A percentile compares a stretch with the other conserved stretches of the same genome.
Conservation (phyloP, 2,329 filamentous ascomycete species). For the Dactylellina drechsleri region DNA sequence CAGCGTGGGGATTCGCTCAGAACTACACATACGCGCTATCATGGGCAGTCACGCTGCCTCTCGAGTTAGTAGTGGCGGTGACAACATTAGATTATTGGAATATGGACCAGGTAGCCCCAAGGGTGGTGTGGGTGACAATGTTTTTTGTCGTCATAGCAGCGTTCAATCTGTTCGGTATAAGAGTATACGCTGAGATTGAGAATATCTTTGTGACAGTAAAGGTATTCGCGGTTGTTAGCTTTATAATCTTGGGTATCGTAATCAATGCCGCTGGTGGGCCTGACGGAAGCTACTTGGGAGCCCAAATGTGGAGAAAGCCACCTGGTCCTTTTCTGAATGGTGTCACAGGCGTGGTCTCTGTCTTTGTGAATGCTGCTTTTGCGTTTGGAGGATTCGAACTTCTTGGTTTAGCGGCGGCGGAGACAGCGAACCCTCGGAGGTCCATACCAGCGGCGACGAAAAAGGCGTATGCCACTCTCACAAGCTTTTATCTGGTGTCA, state of each 20-base stretch:
- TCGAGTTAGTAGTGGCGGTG: slow-evolving; percentile 68
- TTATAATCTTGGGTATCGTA: slow-evolving; percentile 64
- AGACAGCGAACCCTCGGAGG: slow-evolving; percentile 66
- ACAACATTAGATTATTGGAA: slow-evolving; percentile 69
- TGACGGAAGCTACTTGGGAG: slow-evolving; percentile 60
- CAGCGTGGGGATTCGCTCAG: slow-evolving; percentile 69
- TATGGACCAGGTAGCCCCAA: slow-evolving; percentile 60
- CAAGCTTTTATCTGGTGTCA: slow-evolving; percentile 65
- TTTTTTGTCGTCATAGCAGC: slow-evolving; percentile 67
- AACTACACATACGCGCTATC: slow-evolving; percentile 68
- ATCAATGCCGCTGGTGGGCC: slow-evolving; percentile 64
- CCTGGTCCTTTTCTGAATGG: slow-evolving; percentile 64
- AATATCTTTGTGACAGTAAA: slow-evolving; percentile 70
- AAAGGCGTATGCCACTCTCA: slow-evolving; percentile 66
- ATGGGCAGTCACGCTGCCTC: slow-evolving; percentile 67
- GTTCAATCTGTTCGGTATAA: slow-evolving; percentile 69
- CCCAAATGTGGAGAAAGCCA: slow-evolving; percentile 62
- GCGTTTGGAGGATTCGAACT: slow-evolving; percentile 69
- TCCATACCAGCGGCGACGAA: slow-evolving; percentile 65
- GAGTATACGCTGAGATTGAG: slow-evolving; percentile 70
- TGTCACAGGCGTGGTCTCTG: slow-evolving; percentile 67
- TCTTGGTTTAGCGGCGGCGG: slow-evolving; percentile 67
- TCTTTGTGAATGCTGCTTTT: slow-evolving; percentile 69
- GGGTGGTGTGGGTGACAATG: slow-evolving; percentile 67
- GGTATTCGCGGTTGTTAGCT: slow-evolving; percentile 69